Base-by-base conservation (phyloP, 2,329 filamentous ascomycete genomes). In the Pseudopithomyces chartarum region DNA sequence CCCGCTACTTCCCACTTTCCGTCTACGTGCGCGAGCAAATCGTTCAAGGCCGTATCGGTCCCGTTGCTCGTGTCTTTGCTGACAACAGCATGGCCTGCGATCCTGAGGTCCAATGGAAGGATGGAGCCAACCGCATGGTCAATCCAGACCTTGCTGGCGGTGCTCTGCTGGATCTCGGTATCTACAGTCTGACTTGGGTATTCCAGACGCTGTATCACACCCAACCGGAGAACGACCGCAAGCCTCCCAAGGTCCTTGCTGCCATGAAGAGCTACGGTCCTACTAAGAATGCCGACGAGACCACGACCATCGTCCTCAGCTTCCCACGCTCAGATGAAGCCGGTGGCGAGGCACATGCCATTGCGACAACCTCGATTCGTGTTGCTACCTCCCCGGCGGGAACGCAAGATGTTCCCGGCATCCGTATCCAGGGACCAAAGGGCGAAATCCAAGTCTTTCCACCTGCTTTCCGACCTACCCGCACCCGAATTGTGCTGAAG, bases 121-220 rank as follows among this genome's bases (percentile, higher is more conserved):
- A 76, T 26, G 74, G 73, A 52, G 74, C 82, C 49, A 82, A 92
- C 78, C 87, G 92, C 52, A 92, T 96, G 86, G 85, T 96, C 60
- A 96, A 96, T 76, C 82, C 83, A 19, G 88, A 93, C 67, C 82
- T 97, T 43, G 92, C 92, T 0, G 92, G 92, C 29, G 92, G 92
- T 52, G 89, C 88, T 1, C 80, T 96, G 53, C 83, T 97, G 49
- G 92, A 97, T 75, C 81, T 97, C 55, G 92, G 92, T 59, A 90
- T 97, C 75, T 97, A 97, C 80, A 86, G 90, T 45, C 78, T 97
- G 59, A 96, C 91, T 32, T 97, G 92, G 92, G 84, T 95, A 6
- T 96, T 94, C 83, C 91, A 96, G 78, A 89, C 89, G 43, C 83
- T 96, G 26, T 96, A 96, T 78, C 90, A 92, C 74, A 86, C 90